A percentile compares a stretch with the other conserved stretches of the same genome.
phyloP scores from a whole-genome alignment of 228 moss, liverwort and hornwort genomes.

The Sphagnum fallax region DNA sequence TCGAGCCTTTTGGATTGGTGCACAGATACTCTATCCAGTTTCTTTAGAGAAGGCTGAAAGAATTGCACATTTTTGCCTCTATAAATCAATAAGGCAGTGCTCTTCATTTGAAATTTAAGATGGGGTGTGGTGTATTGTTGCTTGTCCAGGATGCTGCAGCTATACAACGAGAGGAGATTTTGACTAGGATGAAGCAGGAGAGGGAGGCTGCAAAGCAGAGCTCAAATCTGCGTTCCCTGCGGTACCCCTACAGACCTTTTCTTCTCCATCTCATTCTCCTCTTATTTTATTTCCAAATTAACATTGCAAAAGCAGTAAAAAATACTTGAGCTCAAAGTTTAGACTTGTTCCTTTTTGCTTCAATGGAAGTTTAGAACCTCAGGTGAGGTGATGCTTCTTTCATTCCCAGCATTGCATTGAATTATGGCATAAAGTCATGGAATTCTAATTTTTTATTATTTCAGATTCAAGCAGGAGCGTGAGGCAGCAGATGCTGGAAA shows the following conservation, averaged over 20 bases:
- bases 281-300: background rate
- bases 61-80: too few relatives aligned
- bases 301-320: background rate
- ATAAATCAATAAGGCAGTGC: too few relatives aligned
- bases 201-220: conserved; percentile 53
- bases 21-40: too few relatives aligned
- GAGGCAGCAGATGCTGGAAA: conserved; percentile 58
- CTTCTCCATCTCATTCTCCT: background rate
- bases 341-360: too few relatives aligned
- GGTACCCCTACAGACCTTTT: conserved; percentile 1
- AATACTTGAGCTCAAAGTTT: background rate
- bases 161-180: conserved; percentile 58
- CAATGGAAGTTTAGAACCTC: too few relatives aligned
- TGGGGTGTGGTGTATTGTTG: background rate
- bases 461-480: conserved; percentile 67
- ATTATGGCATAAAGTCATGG: too few relatives aligned
- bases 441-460: too few relatives aligned
- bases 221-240: conserved; percentile 59
- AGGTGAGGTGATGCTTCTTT: too few relatives aligned
- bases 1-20: too few relatives aligned
- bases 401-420: too few relatives aligned
- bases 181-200: conserved; percentile 61
- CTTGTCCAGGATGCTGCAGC: conserved; percentile 33
- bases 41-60: too few relatives aligned
- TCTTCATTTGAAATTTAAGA: too few relatives aligned